phyloP scores from a whole-genome alignment of 257 asterid species.

The Solanum clarkiae region DNA sequence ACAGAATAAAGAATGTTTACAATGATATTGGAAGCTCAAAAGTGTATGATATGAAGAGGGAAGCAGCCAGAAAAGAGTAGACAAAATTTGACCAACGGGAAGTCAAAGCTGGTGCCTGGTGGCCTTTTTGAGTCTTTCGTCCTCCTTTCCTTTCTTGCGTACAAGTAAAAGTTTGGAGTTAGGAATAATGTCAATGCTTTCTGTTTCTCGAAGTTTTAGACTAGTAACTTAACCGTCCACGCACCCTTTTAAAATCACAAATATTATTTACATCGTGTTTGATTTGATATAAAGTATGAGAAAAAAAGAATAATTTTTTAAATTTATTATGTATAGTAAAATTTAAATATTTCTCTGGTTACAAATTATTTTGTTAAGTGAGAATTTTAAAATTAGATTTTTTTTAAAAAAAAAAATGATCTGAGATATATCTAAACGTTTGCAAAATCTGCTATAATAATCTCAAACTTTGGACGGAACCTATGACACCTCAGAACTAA shows the following conservation, averaged over 20 bases:
- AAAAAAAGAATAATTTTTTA: background rate
- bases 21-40: background rate
- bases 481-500: too few relatives aligned
- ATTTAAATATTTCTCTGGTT: too few relatives aligned
- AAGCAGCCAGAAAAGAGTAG: background rate
- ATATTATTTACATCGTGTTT: background rate
- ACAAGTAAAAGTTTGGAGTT: background rate
- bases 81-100: background rate
- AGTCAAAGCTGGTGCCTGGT: background rate
- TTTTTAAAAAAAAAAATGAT: too few relatives aligned
- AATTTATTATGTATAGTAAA: too few relatives aligned
- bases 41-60: background rate
- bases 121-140: background rate
- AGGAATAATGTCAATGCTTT: background rate
- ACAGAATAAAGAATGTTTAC: background rate
- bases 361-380: too few relatives aligned
- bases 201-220: background rate
- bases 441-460: too few relatives aligned
- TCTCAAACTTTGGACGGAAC: too few relatives aligned
- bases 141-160: background rate
- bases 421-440: too few relatives aligned
- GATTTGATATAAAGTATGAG: too few relatives aligned
- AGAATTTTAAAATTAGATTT: too few relatives aligned
- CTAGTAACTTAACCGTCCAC: background rate
- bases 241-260: background rate